A percentile compares a stretch with the other conserved stretches of the same genome.
phyloP scores from a whole-genome alignment of 2,329 filamentous ascomycete genomes.

The Geosmithia putterillii region DNA sequence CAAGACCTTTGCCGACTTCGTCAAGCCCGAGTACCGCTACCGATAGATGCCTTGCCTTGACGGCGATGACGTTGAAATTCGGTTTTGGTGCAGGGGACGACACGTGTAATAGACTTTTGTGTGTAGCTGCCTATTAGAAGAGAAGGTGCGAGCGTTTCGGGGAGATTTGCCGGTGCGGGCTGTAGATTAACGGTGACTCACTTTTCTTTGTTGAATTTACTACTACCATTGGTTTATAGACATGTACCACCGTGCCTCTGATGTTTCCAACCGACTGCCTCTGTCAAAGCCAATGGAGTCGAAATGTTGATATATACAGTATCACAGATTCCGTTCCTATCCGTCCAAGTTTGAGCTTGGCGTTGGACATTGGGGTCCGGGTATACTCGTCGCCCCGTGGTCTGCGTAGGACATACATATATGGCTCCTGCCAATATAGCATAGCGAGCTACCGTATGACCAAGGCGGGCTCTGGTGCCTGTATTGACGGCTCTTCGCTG shows the following conservation, averaged over 20 bases:
- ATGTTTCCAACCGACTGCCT: neutral
- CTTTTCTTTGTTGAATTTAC: slow-evolving; percentile 20
- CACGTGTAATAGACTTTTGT: neutral
- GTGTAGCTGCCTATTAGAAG: slow-evolving; percentile 6
- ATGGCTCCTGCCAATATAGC: neutral
- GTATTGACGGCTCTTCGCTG: neutral
- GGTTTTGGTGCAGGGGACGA: neutral
- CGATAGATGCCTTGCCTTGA: slow-evolving; percentile 16
- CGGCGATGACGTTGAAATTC: neutral
- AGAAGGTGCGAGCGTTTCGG: slow-evolving; percentile 8
- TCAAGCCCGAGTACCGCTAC: slow-evolving; percentile 92
- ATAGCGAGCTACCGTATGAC: neutral
- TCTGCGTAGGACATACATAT: neutral
- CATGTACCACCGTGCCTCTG: neutral
- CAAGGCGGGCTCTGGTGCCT: neutral
- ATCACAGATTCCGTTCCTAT: too few species aligned
- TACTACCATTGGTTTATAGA: slow-evolving; percentile 11
- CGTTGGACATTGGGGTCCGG: neutral
- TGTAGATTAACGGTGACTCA: slow-evolving; percentile 28
- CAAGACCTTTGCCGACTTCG: slow-evolving; percentile 93
- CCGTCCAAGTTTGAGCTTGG: too few species aligned
- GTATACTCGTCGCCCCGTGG: too few species aligned
- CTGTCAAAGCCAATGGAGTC: too few species aligned
- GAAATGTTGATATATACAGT: too few species aligned
- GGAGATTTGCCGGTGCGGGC: slow-evolving; percentile 10